Conservation (phyloP, 2,329 filamentous ascomycete species). For the Aschersonia sp. region DNA sequence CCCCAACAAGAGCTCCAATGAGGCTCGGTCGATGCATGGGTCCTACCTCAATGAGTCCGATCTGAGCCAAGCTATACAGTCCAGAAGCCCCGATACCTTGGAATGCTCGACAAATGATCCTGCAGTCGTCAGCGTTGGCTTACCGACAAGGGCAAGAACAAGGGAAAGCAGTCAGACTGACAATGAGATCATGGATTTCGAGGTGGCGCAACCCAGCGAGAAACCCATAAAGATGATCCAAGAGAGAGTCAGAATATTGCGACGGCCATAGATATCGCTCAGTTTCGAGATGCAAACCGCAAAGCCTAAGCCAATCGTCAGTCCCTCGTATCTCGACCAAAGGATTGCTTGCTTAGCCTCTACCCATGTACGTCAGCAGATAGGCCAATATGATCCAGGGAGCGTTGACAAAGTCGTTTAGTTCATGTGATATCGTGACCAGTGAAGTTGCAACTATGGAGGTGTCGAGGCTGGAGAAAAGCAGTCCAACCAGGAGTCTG, state of each 20-base stretch:
- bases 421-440: conserved; percentile 38
- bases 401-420: conserved; percentile 34
- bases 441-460: conserved; percentile 45
- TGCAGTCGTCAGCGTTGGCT: conserved; percentile 15
- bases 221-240: conserved; percentile 42
- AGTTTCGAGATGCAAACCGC: conserved; percentile 43
- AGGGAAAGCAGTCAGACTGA: conserved; percentile 14
- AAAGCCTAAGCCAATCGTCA: conserved; percentile 24
- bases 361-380: conserved; percentile 41
- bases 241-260: conserved; percentile 31
- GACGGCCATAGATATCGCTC: conserved; percentile 44
- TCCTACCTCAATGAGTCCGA: conserved; percentile 41
- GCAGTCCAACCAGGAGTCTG: conserved; percentile 35
- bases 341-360: background rate
- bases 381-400: conserved; percentile 43
- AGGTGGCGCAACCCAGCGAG: conserved; percentile 37
- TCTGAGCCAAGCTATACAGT: conserved; percentile 44
- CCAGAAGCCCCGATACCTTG: conserved; percentile 48
- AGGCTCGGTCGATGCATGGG: conserved; percentile 36
- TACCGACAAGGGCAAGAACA: background rate
- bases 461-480: conserved; percentile 43
- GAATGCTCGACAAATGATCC: conserved; percentile 42
- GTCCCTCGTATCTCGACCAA: conserved; percentile 1
- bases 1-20: conserved; percentile 39
- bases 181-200: conserved; percentile 36